These are phyloP conservation scores for Hygrocybe coccinea DNA, from an alignment of 768 basidiomycete genomes.

Conservation along the genomic window DNA sequence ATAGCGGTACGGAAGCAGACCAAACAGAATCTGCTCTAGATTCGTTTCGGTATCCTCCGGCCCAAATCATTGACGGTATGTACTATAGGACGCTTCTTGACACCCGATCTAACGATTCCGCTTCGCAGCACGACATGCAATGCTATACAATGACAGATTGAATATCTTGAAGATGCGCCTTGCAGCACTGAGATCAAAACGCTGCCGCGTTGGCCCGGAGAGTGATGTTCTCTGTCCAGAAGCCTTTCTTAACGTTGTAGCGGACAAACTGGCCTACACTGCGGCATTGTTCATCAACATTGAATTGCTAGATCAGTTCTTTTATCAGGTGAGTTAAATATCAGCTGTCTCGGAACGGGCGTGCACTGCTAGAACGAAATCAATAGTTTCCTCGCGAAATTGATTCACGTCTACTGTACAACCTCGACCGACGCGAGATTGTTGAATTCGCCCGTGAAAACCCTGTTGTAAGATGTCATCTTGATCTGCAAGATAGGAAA, in stretches of 20 bases:
- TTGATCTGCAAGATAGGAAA: slow-evolving; percentile 94
- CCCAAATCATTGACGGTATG: slow-evolving; percentile 87
- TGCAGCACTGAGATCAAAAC: slow-evolving; percentile 79
- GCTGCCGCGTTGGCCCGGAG: slow-evolving; percentile 83
- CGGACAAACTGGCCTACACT: slow-evolving; percentile 93
- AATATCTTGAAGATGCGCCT: slow-evolving; percentile 81
- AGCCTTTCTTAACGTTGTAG: slow-evolving; percentile 92
- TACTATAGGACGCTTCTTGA: neutral
- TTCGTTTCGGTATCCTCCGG: slow-evolving; percentile 87
- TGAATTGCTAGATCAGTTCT: slow-evolving; percentile 95
- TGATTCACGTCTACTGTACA: slow-evolving; percentile 87
- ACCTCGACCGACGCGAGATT: slow-evolving; percentile 88
- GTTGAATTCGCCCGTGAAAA: slow-evolving; percentile 93
- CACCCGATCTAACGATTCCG: slow-evolving; percentile 11
- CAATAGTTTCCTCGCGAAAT: slow-evolving; percentile 93
- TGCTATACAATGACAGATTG: slow-evolving; percentile 79
- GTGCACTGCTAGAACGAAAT: neutral
- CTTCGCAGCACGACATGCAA: slow-evolving; percentile 78
- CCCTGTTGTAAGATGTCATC: slow-evolving; percentile 76
- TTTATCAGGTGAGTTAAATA: slow-evolving; percentile 74
- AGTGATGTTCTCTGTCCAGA: slow-evolving; percentile 92
- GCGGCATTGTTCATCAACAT: slow-evolving; percentile 99
- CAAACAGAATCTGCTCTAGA: slow-evolving; percentile 45
- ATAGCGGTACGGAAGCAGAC: slow-evolving; percentile 32
- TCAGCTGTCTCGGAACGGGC: neutral